Evolutionary conservation across 2,329 filamentous ascomycete species (phyloP).

Genomic region (Fusarium sororula): DNA sequence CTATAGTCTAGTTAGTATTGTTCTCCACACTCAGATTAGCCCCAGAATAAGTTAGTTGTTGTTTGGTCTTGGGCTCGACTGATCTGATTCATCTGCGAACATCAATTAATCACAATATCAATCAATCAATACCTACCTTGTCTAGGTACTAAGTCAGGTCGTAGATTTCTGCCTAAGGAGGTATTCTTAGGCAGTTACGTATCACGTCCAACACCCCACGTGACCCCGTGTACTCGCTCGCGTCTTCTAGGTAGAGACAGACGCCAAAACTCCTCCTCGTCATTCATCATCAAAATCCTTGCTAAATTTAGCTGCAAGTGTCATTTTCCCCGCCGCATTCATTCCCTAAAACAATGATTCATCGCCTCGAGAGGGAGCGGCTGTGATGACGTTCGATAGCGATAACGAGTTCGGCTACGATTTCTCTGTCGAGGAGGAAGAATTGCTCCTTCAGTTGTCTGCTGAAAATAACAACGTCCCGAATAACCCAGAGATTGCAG

Average conservation of each 20-base stretch:
- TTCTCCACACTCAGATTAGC: neutral
- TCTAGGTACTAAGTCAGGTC: neutral
- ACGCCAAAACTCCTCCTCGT: conserved; percentile 5
- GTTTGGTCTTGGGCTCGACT: neutral
- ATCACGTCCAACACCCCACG: conserved; percentile 17
- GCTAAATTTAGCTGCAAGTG: conserved; percentile 10
- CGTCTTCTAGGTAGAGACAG: neutral
- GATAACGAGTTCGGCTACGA: conserved; percentile 59
- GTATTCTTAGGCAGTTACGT: conserved; percentile 1
- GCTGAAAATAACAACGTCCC: conserved; percentile 26
- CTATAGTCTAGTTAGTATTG: neutral
- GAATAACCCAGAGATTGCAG: conserved; percentile 14
- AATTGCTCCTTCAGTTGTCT: conserved; percentile 51
- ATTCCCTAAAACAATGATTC: conserved; percentile 35
- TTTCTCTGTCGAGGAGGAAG: conserved; percentile 56
- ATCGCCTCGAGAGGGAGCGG: conserved; percentile 11
- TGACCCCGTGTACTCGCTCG: conserved; percentile 39
- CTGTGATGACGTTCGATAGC: conserved; percentile 42
- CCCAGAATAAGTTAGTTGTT: neutral
- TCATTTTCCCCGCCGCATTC: conserved; percentile 5
- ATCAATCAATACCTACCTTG: neutral
- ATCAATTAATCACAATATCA: neutral
- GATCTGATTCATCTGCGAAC: neutral
- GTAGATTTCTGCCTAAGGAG: neutral
- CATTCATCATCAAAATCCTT: neutral